These are phyloP conservation scores for Penicillium fimorum DNA, from an alignment of 495 filamentous ascomycete genomes.

Conservation along the genomic window DNA sequence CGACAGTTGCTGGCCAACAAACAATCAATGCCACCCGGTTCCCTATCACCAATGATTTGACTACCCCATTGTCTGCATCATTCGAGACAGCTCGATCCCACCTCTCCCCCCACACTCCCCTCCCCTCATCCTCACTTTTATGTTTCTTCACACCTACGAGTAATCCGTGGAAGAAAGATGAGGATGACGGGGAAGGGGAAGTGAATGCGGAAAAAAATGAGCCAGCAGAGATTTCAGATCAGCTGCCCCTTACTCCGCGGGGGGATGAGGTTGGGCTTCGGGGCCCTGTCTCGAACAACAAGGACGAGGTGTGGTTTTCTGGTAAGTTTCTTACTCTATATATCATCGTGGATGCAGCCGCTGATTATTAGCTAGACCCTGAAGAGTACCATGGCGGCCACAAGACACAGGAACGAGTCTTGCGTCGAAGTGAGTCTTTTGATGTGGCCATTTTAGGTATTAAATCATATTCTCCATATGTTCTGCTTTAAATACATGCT, in stretches of 20 bases:
- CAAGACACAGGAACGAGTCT: background rate
- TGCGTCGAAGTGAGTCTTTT: background rate
- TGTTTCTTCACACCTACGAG: background rate
- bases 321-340: background rate
- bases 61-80: background rate
- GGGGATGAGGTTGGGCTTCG: background rate
- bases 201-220: background rate
- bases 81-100: constrained; percentile 6
- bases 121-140: background rate
- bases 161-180: background rate
- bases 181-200: background rate
- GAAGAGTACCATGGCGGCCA: background rate
- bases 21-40: background rate
- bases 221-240: background rate
- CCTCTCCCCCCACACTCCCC: background rate
- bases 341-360: background rate
- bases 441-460: constrained; percentile 1
- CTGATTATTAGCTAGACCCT: constrained; percentile 5
- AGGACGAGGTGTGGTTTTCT: background rate
- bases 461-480: background rate
- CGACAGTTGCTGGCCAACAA: background rate
- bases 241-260: background rate
- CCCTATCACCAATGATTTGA: background rate
- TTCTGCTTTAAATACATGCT: background rate
- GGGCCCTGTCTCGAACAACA: background rate